A percentile compares a stretch with the other conserved stretches of the same genome.
phyloP scores from a whole-genome alignment of 2,329 filamentous ascomycete genomes.

The Ophiostoma sp. region DNA sequence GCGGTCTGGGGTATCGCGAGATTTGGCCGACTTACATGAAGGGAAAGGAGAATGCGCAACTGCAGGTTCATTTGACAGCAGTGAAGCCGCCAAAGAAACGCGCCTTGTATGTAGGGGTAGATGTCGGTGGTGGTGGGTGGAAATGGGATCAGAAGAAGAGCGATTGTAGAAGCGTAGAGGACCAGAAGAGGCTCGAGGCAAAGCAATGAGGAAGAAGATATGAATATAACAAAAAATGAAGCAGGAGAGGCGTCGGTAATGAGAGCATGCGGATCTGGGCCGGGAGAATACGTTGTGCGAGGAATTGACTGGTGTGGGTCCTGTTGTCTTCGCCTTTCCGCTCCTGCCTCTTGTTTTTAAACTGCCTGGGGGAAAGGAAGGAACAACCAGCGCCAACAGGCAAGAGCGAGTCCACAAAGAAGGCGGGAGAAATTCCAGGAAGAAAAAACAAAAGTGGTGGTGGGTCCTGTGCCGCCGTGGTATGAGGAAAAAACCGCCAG shows the following conservation, averaged over 20 bases:
- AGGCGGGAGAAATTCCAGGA: slow-evolving; percentile 26
- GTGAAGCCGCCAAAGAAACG: slow-evolving; percentile 81
- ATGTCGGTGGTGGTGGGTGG: slow-evolving; percentile 13
- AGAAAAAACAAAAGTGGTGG: slow-evolving; percentile 19
- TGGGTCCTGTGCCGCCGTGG: slow-evolving; percentile 18
- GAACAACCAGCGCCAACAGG: not conserved
- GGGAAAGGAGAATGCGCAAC: slow-evolving; percentile 53
- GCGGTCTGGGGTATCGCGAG: not conserved
- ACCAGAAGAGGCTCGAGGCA: not conserved
- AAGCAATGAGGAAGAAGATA: not conserved
- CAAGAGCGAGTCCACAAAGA: slow-evolving; percentile 16
- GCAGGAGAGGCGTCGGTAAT: slow-evolving; percentile 7
- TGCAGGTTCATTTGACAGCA: slow-evolving; percentile 99
- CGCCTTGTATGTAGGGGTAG: slow-evolving; percentile 46
- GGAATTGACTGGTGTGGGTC: slow-evolving; percentile 16
- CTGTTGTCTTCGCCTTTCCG: slow-evolving; percentile 14
- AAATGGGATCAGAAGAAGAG: not conserved
- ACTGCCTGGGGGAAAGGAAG: slow-evolving; percentile 15
- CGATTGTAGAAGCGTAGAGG: not conserved
- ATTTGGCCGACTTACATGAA: slow-evolving; percentile 53
- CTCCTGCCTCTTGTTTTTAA: slow-evolving; percentile 13
- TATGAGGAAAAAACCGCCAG: slow-evolving; percentile 6
- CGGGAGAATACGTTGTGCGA: slow-evolving; percentile 13
- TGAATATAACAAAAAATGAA: slow-evolving; percentile 15
- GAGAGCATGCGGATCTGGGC: not conserved